phyloP scores from a whole-genome alignment of 177 flowering plant genomes.

The Vitis hybrid region DNA sequence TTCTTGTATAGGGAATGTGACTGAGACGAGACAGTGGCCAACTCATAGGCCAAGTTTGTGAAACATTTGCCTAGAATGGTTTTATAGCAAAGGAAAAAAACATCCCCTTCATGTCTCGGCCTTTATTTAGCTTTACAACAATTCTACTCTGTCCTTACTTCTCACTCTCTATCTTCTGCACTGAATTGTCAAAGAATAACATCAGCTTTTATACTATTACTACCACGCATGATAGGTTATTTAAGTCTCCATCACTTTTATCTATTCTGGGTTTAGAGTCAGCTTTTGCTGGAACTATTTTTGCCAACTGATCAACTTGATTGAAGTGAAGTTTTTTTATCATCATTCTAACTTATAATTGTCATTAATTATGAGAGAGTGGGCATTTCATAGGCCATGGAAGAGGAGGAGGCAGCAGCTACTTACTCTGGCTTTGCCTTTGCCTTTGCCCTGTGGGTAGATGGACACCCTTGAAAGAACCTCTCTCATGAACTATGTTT shows the following conservation, averaged over 20 bases:
- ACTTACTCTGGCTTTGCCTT: no score
- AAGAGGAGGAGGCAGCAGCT: no score
- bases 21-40: conserved; percentile 18
- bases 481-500: no score
- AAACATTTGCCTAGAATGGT: conserved; percentile 16
- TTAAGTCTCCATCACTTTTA: neutral
- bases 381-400: no score
- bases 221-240: neutral
- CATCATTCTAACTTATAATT: no score
- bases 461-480: no score
- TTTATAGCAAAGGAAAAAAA: neutral
- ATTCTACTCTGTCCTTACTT: conserved; percentile 6
- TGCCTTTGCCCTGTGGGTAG: no score
- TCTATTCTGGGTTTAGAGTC: neutral
- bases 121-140: conserved; percentile 26
- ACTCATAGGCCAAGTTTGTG: conserved; percentile 10
- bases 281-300: neutral
- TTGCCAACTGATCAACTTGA: no score
- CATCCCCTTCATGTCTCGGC: conserved; percentile 21
- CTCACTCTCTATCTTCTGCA: conserved; percentile 15
- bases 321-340: no score
- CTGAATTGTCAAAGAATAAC: conserved; percentile 4
- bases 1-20: conserved; percentile 20
- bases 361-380: no score
- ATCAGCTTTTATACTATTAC: neutral